A percentile compares a stretch with the other conserved stretches of the same genome.
These are phyloP conservation scores for Dichotomopilus funicola DNA, from an alignment of 2,329 filamentous ascomycete species.

Conservation along the genomic window DNA sequence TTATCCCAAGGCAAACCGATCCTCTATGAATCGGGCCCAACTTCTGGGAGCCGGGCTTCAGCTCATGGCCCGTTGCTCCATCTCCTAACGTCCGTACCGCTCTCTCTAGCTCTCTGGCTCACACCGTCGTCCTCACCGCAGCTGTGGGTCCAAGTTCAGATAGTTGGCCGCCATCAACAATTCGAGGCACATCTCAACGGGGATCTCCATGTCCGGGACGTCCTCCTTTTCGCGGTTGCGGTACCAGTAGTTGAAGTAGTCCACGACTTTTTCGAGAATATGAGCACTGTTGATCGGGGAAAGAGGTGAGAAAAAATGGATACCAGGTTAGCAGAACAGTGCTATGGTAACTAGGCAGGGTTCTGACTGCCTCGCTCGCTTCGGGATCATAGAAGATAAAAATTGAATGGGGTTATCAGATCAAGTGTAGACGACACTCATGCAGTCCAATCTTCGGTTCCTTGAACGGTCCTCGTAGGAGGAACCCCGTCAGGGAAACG, in stretches of 20 bases:
- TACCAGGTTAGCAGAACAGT: conserved; percentile 15
- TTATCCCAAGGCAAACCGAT: too few relatives aligned
- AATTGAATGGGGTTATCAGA: conserved; percentile 37
- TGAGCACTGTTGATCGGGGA: conserved; percentile 46
- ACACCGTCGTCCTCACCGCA: too few relatives aligned
- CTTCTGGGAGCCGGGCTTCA: too few relatives aligned
- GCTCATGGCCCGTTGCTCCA: too few relatives aligned
- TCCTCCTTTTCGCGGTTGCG: conserved; percentile 63
- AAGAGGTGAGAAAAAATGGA: too few relatives aligned
- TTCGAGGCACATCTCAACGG: conserved; percentile 71
- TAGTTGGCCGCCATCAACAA: conserved; percentile 72
- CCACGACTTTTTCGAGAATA: conserved; percentile 72
- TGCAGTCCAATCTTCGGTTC: conserved; percentile 34
- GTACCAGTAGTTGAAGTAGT: conserved; percentile 80
- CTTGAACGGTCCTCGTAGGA: neutral
- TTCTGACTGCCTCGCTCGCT: neutral
- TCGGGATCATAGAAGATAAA: neutral
- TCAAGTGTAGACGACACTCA: conserved; percentile 59
- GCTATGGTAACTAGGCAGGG: too few relatives aligned
- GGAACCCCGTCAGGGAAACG: neutral
- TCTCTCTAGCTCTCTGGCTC: neutral
- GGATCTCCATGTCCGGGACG: conserved; percentile 75
- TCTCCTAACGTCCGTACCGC: neutral
- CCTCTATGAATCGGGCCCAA: too few relatives aligned
- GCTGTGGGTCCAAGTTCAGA: conserved; percentile 52